Conservation (phyloP, 225 moss, liverwort and hornwort species). For the Rhytidiadelphus loreus region DNA sequence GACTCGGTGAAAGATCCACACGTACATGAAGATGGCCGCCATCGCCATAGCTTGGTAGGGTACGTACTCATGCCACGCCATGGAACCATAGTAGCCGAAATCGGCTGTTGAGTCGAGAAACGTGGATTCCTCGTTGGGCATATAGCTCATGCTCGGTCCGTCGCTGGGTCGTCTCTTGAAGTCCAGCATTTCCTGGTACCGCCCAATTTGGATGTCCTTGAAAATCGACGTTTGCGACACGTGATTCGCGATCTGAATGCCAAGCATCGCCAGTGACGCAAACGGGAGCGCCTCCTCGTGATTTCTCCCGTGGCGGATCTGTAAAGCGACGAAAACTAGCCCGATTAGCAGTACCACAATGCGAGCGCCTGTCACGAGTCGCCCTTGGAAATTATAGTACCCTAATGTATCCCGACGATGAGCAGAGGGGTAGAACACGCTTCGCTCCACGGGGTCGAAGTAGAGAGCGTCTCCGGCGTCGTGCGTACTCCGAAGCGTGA, state of each 20-base stretch:
- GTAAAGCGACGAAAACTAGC: not conserved
- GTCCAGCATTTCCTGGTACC: not conserved
- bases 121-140: too few relatives aligned
- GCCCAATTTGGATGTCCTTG: not conserved
- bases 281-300: slow-evolving; percentile 4
- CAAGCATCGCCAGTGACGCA: slow-evolving; percentile 2
- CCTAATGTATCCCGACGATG: not conserved
- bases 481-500: not conserved
- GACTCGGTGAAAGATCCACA: slow-evolving; percentile 13
- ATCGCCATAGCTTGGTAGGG: slow-evolving; percentile 12
- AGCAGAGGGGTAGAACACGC: not conserved
- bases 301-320: not conserved
- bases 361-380: not conserved
- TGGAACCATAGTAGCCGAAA: not conserved
- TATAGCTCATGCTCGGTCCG: not conserved
- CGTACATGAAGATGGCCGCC: slow-evolving; percentile 17
- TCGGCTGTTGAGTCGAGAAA: not conserved
- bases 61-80: slow-evolving; percentile 2
- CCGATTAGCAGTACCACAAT: not conserved
- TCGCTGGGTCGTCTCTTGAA: not conserved
- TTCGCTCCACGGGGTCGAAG: not conserved
- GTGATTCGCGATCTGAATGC: slow-evolving; percentile 5
- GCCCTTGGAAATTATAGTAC: not conserved
- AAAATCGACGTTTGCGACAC: not conserved
- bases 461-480: slow-evolving; percentile 5